Conservation (phyloP, 192 early-diverging fungal genomes). For the Thoreauomyces humboldtii region DNA sequence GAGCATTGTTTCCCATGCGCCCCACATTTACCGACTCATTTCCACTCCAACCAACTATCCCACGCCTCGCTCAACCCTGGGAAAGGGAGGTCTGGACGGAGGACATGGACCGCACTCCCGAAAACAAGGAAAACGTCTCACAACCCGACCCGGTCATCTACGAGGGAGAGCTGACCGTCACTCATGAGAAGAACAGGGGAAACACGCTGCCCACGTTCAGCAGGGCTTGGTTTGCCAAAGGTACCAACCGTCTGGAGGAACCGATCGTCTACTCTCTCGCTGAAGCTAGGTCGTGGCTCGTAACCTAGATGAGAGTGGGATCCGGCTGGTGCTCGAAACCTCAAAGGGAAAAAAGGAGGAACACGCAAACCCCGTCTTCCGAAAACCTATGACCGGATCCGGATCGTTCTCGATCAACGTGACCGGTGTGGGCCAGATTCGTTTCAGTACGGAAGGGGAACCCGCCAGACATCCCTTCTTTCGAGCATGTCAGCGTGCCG, state of each 20-base stretch:
- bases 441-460: not conserved
- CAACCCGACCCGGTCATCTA: not conserved
- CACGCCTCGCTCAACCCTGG: too few relatives aligned
- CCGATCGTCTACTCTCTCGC: too few relatives aligned
- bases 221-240: not conserved
- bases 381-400: not conserved
- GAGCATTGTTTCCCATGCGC: too few relatives aligned
- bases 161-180: not conserved
- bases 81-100: too few relatives aligned
- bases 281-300: too few relatives aligned
- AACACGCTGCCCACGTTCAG: not conserved
- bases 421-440: not conserved
- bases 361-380: not conserved
- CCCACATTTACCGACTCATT: too few relatives aligned
- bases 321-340: not conserved
- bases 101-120: too few relatives aligned
- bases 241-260: not conserved
- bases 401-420: not conserved
- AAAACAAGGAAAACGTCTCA: conserved; percentile 4
- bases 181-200: not conserved
- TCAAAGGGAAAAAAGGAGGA: not conserved
- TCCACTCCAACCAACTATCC: too few relatives aligned
- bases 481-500: not conserved
- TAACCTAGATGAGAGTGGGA: too few relatives aligned
- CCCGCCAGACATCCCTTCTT: not conserved